These are phyloP conservation scores for Ceratorhiza oryzae-sativae DNA, from an alignment of 1,284 basidiomycete species.

Conservation along the genomic window DNA sequence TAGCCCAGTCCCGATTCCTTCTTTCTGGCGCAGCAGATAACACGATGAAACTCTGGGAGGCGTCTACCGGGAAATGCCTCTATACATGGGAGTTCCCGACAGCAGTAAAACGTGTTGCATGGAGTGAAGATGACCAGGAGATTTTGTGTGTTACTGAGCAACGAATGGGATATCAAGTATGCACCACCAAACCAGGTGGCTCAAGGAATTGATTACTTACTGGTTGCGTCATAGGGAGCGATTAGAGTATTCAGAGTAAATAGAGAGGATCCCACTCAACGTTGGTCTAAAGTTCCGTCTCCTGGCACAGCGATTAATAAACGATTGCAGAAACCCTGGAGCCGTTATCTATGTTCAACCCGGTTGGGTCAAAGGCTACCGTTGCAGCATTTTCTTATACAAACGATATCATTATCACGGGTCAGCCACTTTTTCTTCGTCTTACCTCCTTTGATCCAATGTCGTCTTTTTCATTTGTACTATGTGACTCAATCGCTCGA, in stretches of 20 bases:
- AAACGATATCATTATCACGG: conserved; percentile 86
- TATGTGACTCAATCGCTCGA: no score
- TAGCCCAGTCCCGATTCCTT: conserved; percentile 85
- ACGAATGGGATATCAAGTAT: conserved; percentile 82
- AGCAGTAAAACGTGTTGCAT: conserved; percentile 93
- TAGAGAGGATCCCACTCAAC: conserved; percentile 77
- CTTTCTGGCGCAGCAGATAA: conserved; percentile 87
- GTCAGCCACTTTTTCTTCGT: background rate
- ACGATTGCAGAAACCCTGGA: conserved; percentile 69
- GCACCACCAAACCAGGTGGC: background rate
- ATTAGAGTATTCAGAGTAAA: conserved; percentile 91
- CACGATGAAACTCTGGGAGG: conserved; percentile 89
- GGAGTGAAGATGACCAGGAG: conserved; percentile 85
- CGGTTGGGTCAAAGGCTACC: conserved; percentile 93
- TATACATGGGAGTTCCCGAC: conserved; percentile 98
- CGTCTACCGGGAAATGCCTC: conserved; percentile 88
- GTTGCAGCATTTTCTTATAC: conserved; percentile 90
- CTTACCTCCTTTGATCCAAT: background rate
- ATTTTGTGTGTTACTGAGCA: conserved; percentile 96
- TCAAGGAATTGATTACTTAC: conserved; percentile 19
- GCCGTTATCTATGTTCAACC: conserved; percentile 80
- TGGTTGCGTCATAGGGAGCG: conserved; percentile 55
- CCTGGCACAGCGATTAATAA: background rate
- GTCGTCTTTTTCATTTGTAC: background rate
- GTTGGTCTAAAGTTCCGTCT: conserved; percentile 57